These are phyloP conservation scores for Salix brachista DNA, from an alignment of 345 rosid genomes.

Conservation along the genomic window DNA sequence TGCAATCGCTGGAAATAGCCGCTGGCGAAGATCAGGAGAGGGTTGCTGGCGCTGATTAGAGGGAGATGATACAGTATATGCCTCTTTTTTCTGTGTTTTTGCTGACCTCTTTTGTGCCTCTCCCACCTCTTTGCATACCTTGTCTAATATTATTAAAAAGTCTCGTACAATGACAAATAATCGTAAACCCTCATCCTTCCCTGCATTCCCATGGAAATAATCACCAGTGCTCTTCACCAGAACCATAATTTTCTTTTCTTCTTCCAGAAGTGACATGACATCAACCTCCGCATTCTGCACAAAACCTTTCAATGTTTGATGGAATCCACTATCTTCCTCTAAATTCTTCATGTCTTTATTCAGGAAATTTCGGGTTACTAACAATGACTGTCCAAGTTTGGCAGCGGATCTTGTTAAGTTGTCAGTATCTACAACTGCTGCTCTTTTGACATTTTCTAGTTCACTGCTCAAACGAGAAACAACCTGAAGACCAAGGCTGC, in stretches of 20 bases:
- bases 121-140: conserved; percentile 76
- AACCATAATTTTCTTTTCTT: conserved; percentile 84
- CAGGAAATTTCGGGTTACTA: conserved; percentile 58
- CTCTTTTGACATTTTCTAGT: conserved; percentile 84
- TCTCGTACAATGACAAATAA: conserved; percentile 73
- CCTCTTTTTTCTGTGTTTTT: conserved; percentile 49
- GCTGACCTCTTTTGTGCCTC: conserved; percentile 46
- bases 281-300: conserved; percentile 72
- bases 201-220: conserved; percentile 94
- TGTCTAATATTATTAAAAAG: conserved; percentile 78
- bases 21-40: conserved; percentile 46
- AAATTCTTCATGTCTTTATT: conserved; percentile 64
- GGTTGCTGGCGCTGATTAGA: conserved; percentile 37
- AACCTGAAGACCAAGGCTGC: conserved; percentile 73
- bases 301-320: conserved; percentile 61
- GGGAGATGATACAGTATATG: conserved; percentile 45
- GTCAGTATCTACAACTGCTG: conserved; percentile 79
- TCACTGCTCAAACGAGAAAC: conserved; percentile 72
- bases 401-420: conserved; percentile 66
- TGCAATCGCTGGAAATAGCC: conserved; percentile 72
- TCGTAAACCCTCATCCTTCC: conserved; percentile 85
- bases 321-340: conserved; percentile 73
- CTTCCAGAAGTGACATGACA: conserved; percentile 53
- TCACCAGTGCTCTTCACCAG: conserved; percentile 90
- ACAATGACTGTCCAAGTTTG: conserved; percentile 55